These are phyloP conservation scores for Cyphellophora attinorum DNA, from an alignment of 2,329 filamentous ascomycete genomes.

Conservation along the genomic window DNA sequence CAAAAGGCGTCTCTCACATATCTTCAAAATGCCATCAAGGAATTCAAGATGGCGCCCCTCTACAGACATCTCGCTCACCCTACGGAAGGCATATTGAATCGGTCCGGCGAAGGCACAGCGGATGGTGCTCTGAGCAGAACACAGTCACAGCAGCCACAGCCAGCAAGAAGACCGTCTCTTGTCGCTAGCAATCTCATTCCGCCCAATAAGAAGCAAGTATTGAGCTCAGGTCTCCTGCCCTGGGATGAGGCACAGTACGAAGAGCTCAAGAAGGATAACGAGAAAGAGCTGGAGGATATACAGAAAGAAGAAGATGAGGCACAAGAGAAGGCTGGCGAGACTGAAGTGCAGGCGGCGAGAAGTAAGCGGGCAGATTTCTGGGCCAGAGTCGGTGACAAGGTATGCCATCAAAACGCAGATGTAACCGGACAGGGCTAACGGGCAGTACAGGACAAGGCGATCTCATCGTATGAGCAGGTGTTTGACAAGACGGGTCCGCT, in stretches of 20 bases:
- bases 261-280: conserved; percentile 65
- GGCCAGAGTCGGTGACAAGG: conserved; percentile 93
- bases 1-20: conserved; percentile 48
- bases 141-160: conserved; percentile 30
- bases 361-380: conserved; percentile 95
- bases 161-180: conserved; percentile 50
- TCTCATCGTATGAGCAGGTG: conserved; percentile 82
- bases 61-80: conserved; percentile 59
- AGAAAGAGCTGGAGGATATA: conserved; percentile 63
- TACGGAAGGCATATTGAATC: conserved; percentile 68
- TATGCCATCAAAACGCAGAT: conserved; percentile 28
- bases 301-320: conserved; percentile 90
- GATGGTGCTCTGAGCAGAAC: conserved; percentile 28
- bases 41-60: conserved; percentile 58
- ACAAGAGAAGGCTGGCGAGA: conserved; percentile 90
- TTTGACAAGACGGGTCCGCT: conserved; percentile 97
- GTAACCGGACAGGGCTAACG: background rate
- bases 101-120: conserved; percentile 54
- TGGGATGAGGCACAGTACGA: conserved; percentile 91
- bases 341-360: conserved; percentile 82
- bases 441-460: conserved; percentile 69
- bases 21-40: conserved; percentile 53
- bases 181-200: conserved; percentile 68
- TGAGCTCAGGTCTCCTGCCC: conserved; percentile 58
- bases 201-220: conserved; percentile 43